These are phyloP conservation scores for Lepiota venenata DNA, from an alignment of 768 basidiomycete species.

Conservation along the genomic window DNA sequence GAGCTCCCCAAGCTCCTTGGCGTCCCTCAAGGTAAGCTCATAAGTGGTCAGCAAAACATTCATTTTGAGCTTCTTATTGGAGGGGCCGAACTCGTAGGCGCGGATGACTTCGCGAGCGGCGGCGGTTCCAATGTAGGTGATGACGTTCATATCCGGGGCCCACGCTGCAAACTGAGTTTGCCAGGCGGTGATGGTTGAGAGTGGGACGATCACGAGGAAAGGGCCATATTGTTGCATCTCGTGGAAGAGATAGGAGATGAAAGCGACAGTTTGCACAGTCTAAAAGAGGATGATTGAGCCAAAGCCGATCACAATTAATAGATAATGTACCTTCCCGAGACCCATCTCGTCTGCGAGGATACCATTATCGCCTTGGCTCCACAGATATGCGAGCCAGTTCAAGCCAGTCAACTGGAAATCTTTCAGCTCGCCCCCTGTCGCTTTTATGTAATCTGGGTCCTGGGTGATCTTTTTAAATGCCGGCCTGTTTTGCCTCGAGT, in stretches of 20 bases:
- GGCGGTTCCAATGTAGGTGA: conserved; percentile 93
- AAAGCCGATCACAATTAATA: conserved; percentile 1
- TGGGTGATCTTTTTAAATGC: conserved; percentile 77
- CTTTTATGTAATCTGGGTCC: conserved; percentile 82
- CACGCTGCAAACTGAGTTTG: conserved; percentile 91
- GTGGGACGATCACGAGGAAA: conserved; percentile 94
- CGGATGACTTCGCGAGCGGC: conserved; percentile 88
- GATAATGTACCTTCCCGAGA: conserved; percentile 75
- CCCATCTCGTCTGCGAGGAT: conserved; percentile 99
- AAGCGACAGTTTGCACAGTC: conserved; percentile 95
- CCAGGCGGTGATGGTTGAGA: conserved; percentile 98
- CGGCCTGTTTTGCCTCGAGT: conserved; percentile 68
- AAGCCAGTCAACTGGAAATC: conserved; percentile 98
- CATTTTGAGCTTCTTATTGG: conserved; percentile 91
- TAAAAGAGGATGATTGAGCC: conserved; percentile 26
- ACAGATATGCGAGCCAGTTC: conserved; percentile 98
- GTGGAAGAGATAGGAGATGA: conserved; percentile 94
- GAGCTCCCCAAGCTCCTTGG: conserved; percentile 84
- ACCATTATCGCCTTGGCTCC: conserved; percentile 94
- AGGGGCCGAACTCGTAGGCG: conserved; percentile 84
- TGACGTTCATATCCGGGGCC: conserved; percentile 96
- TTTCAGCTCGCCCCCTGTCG: conserved; percentile 84
- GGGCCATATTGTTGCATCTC: conserved; percentile 92
- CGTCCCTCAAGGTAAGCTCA: conserved; percentile 89
- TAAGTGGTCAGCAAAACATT: conserved; percentile 97